phyloP scores from a whole-genome alignment of 805 yeast species.

The Pichia gijzeniarum region DNA sequence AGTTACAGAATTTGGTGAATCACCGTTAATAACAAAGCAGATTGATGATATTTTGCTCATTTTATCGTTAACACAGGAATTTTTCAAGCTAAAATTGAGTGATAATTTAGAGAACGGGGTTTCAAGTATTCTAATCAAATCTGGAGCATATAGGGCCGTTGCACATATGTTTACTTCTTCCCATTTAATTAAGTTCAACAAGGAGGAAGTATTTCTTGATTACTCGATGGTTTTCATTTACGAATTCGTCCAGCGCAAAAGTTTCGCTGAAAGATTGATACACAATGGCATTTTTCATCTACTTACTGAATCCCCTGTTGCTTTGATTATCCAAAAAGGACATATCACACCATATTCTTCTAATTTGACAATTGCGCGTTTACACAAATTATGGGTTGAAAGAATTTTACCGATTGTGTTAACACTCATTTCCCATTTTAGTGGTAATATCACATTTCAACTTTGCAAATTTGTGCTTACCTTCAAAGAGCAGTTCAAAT shows the following conservation, averaged over 20 bases:
- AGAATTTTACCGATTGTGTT: slow-evolving; percentile 69
- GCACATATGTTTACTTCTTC: slow-evolving; percentile 63
- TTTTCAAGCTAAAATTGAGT: slow-evolving; percentile 45
- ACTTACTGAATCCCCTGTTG: slow-evolving; percentile 68
- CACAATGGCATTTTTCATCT: slow-evolving; percentile 59
- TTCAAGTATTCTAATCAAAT: slow-evolving; percentile 45
- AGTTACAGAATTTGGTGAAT: slow-evolving; percentile 30
- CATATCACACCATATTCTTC: slow-evolving; percentile 44
- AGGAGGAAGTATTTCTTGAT: slow-evolving; percentile 68
- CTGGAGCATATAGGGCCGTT: slow-evolving; percentile 57
- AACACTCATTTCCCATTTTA: slow-evolving; percentile 54
- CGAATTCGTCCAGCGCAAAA: slow-evolving; percentile 56
- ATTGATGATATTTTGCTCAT: slow-evolving; percentile 61
- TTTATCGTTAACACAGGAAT: slow-evolving; percentile 55
- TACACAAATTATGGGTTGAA: slow-evolving; percentile 80
- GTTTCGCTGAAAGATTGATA: slow-evolving; percentile 61
- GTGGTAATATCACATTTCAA: slow-evolving; percentile 58
- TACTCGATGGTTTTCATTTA: slow-evolving; percentile 59
- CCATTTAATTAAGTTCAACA: slow-evolving; percentile 51
- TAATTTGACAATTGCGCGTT: slow-evolving; percentile 14
- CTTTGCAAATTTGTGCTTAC: slow-evolving; percentile 53
- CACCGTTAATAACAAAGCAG: slow-evolving; percentile 38
- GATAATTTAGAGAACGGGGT: slow-evolving; percentile 41
- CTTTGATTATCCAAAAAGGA: slow-evolving; percentile 61
- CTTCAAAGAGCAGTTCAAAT: slow-evolving; percentile 60